Evolutionary conservation across 805 yeast species (phyloP).

Genomic region (Spathaspora boniae): DNA sequence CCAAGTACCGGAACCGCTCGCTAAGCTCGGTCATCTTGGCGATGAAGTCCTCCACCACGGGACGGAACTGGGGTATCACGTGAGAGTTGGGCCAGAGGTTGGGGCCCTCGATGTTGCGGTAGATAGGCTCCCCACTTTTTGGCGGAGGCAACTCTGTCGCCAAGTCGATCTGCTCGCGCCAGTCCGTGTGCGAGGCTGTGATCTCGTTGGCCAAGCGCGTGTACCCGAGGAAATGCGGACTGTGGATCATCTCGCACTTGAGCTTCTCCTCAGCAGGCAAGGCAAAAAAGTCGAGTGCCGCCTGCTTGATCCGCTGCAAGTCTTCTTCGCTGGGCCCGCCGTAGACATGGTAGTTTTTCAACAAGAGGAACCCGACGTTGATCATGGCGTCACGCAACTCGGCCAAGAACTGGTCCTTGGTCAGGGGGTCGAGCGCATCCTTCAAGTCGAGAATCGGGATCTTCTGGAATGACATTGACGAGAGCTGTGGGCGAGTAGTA

Average conservation of each 20-base stretch:
- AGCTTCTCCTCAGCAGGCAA: constrained; percentile 45
- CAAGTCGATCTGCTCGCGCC: constrained; percentile 62
- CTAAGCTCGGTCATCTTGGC: constrained; percentile 44
- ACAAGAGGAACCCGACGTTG: constrained; percentile 52
- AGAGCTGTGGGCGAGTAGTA: neutral
- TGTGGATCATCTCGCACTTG: constrained; percentile 49
- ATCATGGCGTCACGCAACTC: constrained; percentile 46
- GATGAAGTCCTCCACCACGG: constrained; percentile 40
- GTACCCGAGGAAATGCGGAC: constrained; percentile 59
- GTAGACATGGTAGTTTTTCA: constrained; percentile 35
- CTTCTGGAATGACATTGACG: constrained; percentile 30
- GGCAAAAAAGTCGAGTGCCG: constrained; percentile 42
- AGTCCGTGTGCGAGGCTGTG: constrained; percentile 50
- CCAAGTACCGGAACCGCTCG: constrained; percentile 39
- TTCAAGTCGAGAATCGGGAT: constrained; percentile 47
- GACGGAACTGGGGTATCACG: constrained; percentile 41
- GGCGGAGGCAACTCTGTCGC: constrained; percentile 52
- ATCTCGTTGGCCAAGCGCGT: constrained; percentile 55
- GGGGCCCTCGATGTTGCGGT: constrained; percentile 55
- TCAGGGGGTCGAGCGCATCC: constrained; percentile 37
- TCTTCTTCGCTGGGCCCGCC: constrained; percentile 41
- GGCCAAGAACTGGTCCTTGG: constrained; percentile 41
- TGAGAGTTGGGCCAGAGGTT: constrained; percentile 49
- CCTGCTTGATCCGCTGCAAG: constrained; percentile 33
- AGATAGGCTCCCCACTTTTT: constrained; percentile 32